Conservation (phyloP, 2,329 filamentous ascomycete genomes). For the Sclerotinia glacialis region DNA sequence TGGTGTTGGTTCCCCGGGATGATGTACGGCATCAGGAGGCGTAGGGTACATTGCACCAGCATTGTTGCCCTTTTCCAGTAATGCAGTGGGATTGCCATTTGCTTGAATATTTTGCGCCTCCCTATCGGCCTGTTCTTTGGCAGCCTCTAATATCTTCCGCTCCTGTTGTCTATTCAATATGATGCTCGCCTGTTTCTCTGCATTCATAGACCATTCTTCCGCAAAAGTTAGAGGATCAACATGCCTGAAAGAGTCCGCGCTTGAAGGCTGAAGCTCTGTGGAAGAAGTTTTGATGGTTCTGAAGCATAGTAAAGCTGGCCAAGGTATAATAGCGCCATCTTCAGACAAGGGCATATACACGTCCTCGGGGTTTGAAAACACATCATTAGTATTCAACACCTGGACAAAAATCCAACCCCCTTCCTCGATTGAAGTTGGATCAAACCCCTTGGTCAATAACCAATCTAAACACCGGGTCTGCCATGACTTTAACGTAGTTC, state of each 20-base stretch:
- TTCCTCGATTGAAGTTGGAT: slow-evolving; percentile 32
- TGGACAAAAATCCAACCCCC: slow-evolving; percentile 40
- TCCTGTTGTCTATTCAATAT: slow-evolving; percentile 51
- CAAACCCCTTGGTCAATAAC: slow-evolving; percentile 36
- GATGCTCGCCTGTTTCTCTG: slow-evolving; percentile 45
- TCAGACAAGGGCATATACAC: slow-evolving; percentile 30
- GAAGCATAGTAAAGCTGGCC: slow-evolving; percentile 40
- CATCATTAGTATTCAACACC: slow-evolving; percentile 30
- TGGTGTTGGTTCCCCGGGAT: slow-evolving; percentile 51
- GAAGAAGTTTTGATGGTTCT: slow-evolving; percentile 26
- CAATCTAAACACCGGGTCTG: slow-evolving; percentile 39
- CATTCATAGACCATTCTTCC: slow-evolving; percentile 40
- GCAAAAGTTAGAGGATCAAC: slow-evolving; percentile 41
- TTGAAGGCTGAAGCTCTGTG: slow-evolving; percentile 18
- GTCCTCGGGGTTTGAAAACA: slow-evolving; percentile 32
- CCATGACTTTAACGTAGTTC: slow-evolving; percentile 35
- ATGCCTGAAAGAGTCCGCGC: slow-evolving; percentile 9
- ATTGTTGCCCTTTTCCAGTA: slow-evolving; percentile 50
- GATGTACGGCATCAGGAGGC: slow-evolving; percentile 64
- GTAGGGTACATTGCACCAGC: slow-evolving; percentile 66
- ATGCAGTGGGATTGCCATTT: slow-evolving; percentile 53
- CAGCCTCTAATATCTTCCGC: slow-evolving; percentile 43
- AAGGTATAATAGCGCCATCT: slow-evolving; percentile 37
- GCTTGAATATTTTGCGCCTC: slow-evolving; percentile 45
- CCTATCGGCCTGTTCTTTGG: slow-evolving; percentile 44